Evolutionary conservation across 352 stramenopile genomes (phyloP), one percentile per base, ranked within the genome.

Genomic region (Phytophthora hybrid): DNA sequence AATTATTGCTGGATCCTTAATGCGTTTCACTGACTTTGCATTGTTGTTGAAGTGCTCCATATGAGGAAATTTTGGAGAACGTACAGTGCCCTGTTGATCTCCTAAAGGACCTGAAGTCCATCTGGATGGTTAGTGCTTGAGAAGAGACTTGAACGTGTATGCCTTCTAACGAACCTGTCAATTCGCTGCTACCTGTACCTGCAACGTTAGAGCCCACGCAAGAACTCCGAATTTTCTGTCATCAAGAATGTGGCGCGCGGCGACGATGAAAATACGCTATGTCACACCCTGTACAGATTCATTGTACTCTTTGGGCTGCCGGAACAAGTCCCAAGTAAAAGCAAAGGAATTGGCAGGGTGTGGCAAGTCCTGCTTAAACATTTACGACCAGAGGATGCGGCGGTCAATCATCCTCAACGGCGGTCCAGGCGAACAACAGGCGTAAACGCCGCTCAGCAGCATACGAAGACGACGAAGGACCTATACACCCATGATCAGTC

Each of bases 41-140:
- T 53, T 46, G 18, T 63, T 46, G 10, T 71, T 37, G 16, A 56
- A 93, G 97, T 71, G 89, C 82, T 47, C 98, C 98, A 2, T 99
- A 99, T 75, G 98, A 99, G 94, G 98, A 99, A 75, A 93, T 99
- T 31, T 73, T 99, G 21, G 91, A 98, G 58, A 80, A 90, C 53
- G 97, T 99, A 14, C 69, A 73, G 14, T 99, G 97, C 69, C 97
- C 97, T 16, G n/a, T 68, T 26, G 80, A 82, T 31, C 79, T 99
- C 11, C 81, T 94, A 46, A 81, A 83, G 21, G 91, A 92, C 54
- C 74, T 99, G 13, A 88, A 93, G 55, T 78, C 80, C 14, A 77
- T 99, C 47, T 99, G 97, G 97, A 88, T 82, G 82, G 84, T 94
- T 68, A 29, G 80, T 83, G 9, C 5, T 23, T 53, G 11, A 31